Percentiles rank a stretch among this genome's conserved stretches.
phyloP scores from a whole-genome alignment of 345 rosid species.

The Clausena lansium region DNA sequence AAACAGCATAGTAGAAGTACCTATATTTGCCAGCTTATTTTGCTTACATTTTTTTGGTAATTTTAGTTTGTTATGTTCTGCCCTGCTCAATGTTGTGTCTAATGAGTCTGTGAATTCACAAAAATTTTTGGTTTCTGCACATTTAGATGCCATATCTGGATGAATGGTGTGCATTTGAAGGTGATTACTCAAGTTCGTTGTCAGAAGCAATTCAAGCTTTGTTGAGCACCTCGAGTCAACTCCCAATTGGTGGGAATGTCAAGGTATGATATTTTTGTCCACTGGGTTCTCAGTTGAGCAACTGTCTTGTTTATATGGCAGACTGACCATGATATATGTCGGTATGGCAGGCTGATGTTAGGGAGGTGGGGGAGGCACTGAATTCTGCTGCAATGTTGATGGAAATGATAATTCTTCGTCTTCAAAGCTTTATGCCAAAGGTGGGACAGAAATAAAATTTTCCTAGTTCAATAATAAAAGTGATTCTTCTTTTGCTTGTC shows the following conservation, averaged over 20 bases:
- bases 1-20: background rate
- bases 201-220: conserved; percentile 63
- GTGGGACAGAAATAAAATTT: conserved; percentile 19
- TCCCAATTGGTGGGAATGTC: conserved; percentile 56
- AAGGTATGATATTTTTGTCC: conserved; percentile 35
- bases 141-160: conserved; percentile 74
- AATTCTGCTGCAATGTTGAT: conserved; percentile 51
- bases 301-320: background rate
- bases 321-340: background rate
- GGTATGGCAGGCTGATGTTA: conserved; percentile 51
- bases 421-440: conserved; percentile 59
- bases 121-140: background rate
- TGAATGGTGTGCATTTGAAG: conserved; percentile 57
- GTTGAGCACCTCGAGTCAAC: conserved; percentile 51
- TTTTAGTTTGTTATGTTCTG: background rate
- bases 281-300: background rate
- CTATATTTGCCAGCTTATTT: background rate
- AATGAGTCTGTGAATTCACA: background rate
- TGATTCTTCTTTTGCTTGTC: background rate
- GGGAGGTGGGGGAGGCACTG: conserved; percentile 59
- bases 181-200: conserved; percentile 51
- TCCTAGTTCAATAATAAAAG: background rate
- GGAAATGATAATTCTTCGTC: conserved; percentile 50
- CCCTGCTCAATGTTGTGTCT: conserved; percentile 1
- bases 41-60: background rate